Percentiles rank a stretch among this genome's conserved stretches.
Conservation (phyloP, 495 filamentous ascomycete species). For the Darksidea phi region DNA sequence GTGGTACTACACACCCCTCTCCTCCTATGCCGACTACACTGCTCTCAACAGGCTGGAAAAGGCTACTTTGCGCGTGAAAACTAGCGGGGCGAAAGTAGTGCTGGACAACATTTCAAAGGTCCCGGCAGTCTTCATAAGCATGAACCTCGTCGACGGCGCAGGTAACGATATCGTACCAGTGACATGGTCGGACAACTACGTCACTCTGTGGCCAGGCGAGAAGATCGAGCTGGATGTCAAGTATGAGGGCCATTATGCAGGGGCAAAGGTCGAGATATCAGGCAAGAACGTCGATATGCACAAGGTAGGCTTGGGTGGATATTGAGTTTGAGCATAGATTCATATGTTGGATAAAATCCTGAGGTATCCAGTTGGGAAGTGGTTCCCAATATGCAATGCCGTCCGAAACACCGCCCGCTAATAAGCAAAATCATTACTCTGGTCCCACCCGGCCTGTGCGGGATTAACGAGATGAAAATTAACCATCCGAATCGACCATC, state of each 20-base stretch:
- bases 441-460: too few species aligned
- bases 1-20: constrained; percentile 61
- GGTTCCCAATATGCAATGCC: background rate
- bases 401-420: background rate
- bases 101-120: constrained; percentile 54
- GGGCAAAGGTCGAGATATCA: background rate
- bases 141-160: constrained; percentile 49
- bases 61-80: constrained; percentile 44
- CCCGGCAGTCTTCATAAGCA: constrained; percentile 58
- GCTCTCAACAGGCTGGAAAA: constrained; percentile 46
- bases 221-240: constrained; percentile 40
- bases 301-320: background rate
- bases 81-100: constrained; percentile 36
- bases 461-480: too few species aligned
- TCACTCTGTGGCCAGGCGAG: constrained; percentile 61
- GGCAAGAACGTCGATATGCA: constrained; percentile 8
- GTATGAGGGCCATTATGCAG: background rate
- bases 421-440: too few species aligned
- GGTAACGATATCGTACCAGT: constrained; percentile 52
- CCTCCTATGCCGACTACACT: constrained; percentile 53
- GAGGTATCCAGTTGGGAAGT: background rate
- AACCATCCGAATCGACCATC: constrained; percentile 33
- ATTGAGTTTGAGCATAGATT: background rate
- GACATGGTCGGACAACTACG: constrained; percentile 62
- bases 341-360: background rate